phyloP scores from a whole-genome alignment of 192 early-diverging fungal genomes.

The Entomortierella parvispora region DNA sequence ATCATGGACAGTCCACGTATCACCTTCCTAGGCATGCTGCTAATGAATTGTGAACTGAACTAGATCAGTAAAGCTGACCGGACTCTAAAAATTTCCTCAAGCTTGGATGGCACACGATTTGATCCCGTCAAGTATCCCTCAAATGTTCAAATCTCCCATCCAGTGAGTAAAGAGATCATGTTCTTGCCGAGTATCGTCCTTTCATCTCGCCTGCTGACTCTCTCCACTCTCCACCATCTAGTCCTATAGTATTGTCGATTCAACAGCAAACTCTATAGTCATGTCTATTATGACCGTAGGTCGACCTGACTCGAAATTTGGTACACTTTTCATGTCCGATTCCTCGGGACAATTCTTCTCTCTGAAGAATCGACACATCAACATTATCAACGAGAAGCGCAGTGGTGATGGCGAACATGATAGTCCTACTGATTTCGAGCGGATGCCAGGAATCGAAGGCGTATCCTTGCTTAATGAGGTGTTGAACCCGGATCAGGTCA shows the following conservation, averaged over 20 bases:
- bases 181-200: neutral
- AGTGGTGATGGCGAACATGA: conserved; percentile 55
- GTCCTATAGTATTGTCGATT: conserved; percentile 74
- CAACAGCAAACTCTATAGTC: conserved; percentile 61
- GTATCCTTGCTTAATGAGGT: conserved; percentile 82
- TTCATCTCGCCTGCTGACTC: too few species aligned
- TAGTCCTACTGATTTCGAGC: conserved; percentile 86
- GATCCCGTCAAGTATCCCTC: conserved; percentile 81
- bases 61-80: too few species aligned
- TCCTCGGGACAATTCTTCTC: conserved; percentile 84
- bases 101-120: conserved; percentile 73
- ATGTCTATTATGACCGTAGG: conserved; percentile 69
- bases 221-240: conserved; percentile 13
- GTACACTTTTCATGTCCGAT: conserved; percentile 86
- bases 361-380: conserved; percentile 69
- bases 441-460: conserved; percentile 84
- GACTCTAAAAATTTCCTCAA: conserved; percentile 63
- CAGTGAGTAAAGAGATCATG: conserved; percentile 4
- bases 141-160: conserved; percentile 58
- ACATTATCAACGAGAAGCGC: too few species aligned
- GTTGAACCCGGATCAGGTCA: conserved; percentile 66
- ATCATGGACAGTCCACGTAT: too few species aligned
- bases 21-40: too few species aligned
- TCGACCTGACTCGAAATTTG: conserved; percentile 68
- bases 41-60: too few species aligned